Evolutionary conservation across 177 flowering plant species (phyloP).

Genomic region (Vitis hybrid): DNA sequence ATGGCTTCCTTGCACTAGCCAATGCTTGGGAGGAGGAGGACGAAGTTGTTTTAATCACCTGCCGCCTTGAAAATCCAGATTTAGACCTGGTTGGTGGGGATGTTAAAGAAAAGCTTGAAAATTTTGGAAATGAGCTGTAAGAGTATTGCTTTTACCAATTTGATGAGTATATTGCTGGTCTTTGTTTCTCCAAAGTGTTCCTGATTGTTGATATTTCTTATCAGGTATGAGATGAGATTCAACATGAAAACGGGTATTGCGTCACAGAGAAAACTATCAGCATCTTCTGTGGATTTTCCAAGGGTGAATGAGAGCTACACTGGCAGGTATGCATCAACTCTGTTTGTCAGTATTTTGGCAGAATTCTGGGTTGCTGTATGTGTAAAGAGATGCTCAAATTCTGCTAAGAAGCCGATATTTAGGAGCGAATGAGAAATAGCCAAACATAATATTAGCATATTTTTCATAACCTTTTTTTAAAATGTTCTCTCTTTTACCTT

Average conservation of each 20-base stretch:
- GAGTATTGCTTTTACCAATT: conserved; percentile 15
- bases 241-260: conserved; percentile 83
- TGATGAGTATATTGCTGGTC: not conserved
- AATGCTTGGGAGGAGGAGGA: conserved; percentile 99
- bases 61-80: conserved; percentile 79
- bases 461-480: not conserved
- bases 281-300: conserved; percentile 85
- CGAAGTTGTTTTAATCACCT: conserved; percentile 82
- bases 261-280: conserved; percentile 77
- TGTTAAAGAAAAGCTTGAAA: conserved; percentile 61
- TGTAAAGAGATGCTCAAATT: not conserved
- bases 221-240: conserved; percentile 95
- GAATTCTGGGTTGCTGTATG: not conserved
- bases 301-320: conserved; percentile 86
- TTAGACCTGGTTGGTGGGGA: conserved; percentile 65
- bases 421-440: not conserved
- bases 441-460: not conserved
- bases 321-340: conserved; percentile 57
- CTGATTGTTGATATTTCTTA: conserved; percentile 12
- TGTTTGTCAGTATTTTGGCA: not conserved
- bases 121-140: conserved; percentile 82
- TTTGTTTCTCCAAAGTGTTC: not conserved
- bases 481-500: no score
- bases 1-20: conserved; percentile 40
- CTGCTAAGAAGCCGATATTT: not conserved